Percentiles rank a stretch among this genome's conserved stretches.
Conservation (phyloP, 805 yeast genomes). For the Spathaspora girioi region DNA sequence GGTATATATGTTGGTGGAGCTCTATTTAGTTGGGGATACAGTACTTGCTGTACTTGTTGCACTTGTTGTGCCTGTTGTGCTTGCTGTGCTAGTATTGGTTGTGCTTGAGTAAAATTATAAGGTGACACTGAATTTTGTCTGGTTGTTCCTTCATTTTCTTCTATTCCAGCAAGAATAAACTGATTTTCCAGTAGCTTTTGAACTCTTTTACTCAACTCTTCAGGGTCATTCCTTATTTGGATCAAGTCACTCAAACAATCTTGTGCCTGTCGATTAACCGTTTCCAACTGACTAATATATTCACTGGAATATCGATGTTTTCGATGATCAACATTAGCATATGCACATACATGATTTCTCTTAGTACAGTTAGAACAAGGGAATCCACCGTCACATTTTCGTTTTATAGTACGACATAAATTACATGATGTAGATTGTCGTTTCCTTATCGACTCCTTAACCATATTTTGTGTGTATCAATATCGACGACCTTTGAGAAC, state of each 20-base stretch:
- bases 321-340: slow-evolving; percentile 5
- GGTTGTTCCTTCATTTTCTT: neutral
- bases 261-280: neutral
- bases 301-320: slow-evolving; percentile 7
- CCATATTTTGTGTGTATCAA: neutral
- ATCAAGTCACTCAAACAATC: neutral
- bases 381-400: slow-evolving; percentile 7
- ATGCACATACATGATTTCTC: slow-evolving; percentile 2
- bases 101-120: neutral
- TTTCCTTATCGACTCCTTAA: neutral
- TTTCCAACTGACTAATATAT: slow-evolving; percentile 2
- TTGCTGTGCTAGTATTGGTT: neutral
- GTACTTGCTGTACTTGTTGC: neutral
- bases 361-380: slow-evolving; percentile 7
- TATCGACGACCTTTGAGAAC: no score
- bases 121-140: neutral
- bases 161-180: neutral
- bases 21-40: neutral
- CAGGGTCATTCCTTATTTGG: neutral
- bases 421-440: slow-evolving; percentile 3
- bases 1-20: neutral
- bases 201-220: neutral
- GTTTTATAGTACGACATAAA: slow-evolving; percentile 5
- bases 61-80: neutral
- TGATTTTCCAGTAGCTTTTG: neutral